A percentile compares a stretch with the other conserved stretches of the same genome.
phyloP scores from a whole-genome alignment of 1,284 basidiomycete species.

The Boletus coffeatus region DNA sequence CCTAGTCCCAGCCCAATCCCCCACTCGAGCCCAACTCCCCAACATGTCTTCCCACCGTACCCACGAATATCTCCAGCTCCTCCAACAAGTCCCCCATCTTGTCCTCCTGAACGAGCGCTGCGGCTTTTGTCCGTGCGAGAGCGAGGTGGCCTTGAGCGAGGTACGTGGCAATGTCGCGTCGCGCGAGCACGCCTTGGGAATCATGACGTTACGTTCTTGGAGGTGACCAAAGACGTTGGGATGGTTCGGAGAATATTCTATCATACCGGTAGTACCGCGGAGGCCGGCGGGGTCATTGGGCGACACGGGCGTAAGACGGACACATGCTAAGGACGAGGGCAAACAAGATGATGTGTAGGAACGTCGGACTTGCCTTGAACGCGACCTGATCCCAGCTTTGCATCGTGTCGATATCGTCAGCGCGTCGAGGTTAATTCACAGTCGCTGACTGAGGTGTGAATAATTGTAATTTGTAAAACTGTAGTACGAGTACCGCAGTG shows the following conservation, averaged over 20 bases:
- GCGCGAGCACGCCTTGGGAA: conserved; percentile 52
- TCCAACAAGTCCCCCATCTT: conserved; percentile 55
- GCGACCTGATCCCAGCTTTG: conserved; percentile 39
- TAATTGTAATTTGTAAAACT: no score
- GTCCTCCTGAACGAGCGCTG: conserved; percentile 61
- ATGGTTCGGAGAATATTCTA: conserved; percentile 57
- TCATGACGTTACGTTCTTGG: conserved; percentile 62
- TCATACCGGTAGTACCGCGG: neutral
- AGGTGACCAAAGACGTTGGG: conserved; percentile 60
- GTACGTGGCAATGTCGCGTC: conserved; percentile 61
- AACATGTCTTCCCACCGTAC: conserved; percentile 52
- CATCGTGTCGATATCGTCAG: conserved; percentile 16
- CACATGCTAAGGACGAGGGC: neutral
- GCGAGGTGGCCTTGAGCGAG: conserved; percentile 54
- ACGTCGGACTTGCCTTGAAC: conserved; percentile 40
- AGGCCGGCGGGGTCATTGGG: neutral
- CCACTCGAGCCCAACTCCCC: conserved; percentile 36
- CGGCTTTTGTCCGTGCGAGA: conserved; percentile 63
- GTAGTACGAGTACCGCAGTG: no score
- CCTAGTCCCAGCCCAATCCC: conserved; percentile 7
- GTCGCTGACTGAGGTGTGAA: neutral
- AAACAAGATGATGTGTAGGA: neutral
- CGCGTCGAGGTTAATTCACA: neutral
- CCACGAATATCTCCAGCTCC: conserved; percentile 60
- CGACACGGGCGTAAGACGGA: neutral